Evolutionary conservation across 2,329 filamentous ascomycete genomes (phyloP).

Genomic region (Penicillium verrucosum): DNA sequence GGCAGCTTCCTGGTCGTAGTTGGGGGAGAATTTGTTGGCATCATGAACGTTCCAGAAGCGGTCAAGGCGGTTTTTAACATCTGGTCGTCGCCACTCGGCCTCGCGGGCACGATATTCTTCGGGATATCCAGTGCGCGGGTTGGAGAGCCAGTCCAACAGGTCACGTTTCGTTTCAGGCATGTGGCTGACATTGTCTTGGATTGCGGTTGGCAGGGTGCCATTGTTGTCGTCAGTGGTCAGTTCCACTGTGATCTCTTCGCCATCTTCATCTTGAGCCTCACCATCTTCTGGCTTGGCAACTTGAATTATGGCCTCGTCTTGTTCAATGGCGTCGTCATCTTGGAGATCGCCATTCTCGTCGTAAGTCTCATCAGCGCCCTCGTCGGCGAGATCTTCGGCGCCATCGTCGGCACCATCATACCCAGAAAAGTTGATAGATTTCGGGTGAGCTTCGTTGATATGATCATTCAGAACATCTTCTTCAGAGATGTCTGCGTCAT

Average conservation of each 20-base stretch:
- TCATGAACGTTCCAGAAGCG: constrained; percentile 40
- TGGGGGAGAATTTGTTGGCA: constrained; percentile 31
- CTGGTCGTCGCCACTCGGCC: constrained; percentile 16
- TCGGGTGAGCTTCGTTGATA: constrained; percentile 34
- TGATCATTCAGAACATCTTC: constrained; percentile 34
- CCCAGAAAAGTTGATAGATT: constrained; percentile 25
- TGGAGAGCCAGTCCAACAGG: constrained; percentile 20
- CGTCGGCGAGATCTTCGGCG: constrained; percentile 20
- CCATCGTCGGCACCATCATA: constrained; percentile 22
- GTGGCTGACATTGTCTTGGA: neutral
- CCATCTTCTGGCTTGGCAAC: constrained; percentile 6
- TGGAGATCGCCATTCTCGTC: constrained; percentile 19
- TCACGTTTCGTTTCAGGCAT: constrained; percentile 7
- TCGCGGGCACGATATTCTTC: constrained; percentile 19
- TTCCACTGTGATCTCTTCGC: constrained; percentile 20
- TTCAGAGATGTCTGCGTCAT: constrained; percentile 24
- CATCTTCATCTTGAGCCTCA: constrained; percentile 14
- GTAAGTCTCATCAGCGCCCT: constrained; percentile 11
- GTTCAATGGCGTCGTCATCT: constrained; percentile 18
- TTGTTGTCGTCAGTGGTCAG: neutral
- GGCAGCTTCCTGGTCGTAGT: constrained; percentile 33
- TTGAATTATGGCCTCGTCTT: constrained; percentile 11
- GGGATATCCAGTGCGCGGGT: constrained; percentile 17
- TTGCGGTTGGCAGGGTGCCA: constrained; percentile 1
- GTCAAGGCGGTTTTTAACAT: constrained; percentile 32